Conservation (phyloP, 192 early-diverging fungal species). For the Lunasporangiospora selenospora region DNA sequence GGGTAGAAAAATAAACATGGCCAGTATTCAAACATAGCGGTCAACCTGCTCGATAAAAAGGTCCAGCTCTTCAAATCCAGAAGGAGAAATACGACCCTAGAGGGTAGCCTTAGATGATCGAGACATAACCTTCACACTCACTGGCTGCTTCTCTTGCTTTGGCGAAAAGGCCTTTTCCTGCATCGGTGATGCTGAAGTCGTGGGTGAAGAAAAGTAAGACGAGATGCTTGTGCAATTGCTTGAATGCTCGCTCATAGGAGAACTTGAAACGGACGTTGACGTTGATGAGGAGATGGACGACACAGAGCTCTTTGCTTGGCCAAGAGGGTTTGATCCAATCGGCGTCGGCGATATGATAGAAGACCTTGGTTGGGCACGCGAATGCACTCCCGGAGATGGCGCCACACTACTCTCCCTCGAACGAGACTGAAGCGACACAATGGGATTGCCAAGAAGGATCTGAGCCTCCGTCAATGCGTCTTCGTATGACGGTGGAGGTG, state of each 20-base stretch:
- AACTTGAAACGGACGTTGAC: conserved; percentile 5
- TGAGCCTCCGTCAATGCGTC: not conserved
- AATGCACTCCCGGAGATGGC: not conserved
- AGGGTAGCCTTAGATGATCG: not conserved
- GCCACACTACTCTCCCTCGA: not conserved
- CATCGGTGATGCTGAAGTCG: conserved; percentile 1
- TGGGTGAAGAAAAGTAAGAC: not conserved
- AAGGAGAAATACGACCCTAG: too few relatives aligned
- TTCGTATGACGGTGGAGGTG: not conserved
- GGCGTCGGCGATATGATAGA: conserved; percentile 6
- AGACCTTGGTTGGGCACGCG: conserved; percentile 4
- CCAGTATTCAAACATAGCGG: too few relatives aligned
- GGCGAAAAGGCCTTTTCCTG: not conserved
- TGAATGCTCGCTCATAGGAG: conserved; percentile 7
- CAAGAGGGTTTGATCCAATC: conserved; percentile 2
- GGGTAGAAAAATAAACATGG: too few relatives aligned
- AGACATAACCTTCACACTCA: not conserved
- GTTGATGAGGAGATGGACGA: conserved; percentile 24
- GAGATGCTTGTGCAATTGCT: not conserved
- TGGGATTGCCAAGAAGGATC: too few relatives aligned
- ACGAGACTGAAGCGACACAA: too few relatives aligned
- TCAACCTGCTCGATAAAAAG: too few relatives aligned
- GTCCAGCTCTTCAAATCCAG: too few relatives aligned
- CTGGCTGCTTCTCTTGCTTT: not conserved
- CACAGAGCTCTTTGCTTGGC: conserved; percentile 30